Evolutionary conservation across 75 land plant genomes (phyloP).

Genomic region (Chamaecyparis obtusa): DNA sequence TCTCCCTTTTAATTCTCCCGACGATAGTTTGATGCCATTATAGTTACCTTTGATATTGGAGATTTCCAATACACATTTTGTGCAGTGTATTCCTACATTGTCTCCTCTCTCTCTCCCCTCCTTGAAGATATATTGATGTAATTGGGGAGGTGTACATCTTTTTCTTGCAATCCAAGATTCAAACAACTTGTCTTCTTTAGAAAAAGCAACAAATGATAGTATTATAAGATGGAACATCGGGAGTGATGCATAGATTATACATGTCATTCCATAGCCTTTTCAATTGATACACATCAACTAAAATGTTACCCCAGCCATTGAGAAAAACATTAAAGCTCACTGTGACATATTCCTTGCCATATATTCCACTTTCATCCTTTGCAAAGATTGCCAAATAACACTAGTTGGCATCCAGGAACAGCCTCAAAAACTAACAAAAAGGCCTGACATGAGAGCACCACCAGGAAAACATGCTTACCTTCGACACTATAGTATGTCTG

Average conservation of each 20-base stretch:
- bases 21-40: too few relatives aligned
- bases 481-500: too few relatives aligned
- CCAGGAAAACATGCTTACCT: too few relatives aligned
- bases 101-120: too few relatives aligned
- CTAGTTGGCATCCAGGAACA: too few relatives aligned
- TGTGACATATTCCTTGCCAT: too few relatives aligned
- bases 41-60: neutral
- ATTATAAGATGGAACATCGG: slow-evolving; percentile 47
- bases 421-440: too few relatives aligned
- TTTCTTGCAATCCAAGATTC: slow-evolving; percentile 3
- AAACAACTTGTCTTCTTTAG: slow-evolving; percentile 37
- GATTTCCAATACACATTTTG: neutral
- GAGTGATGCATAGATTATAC: slow-evolving; percentile 49
- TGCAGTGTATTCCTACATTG: neutral
- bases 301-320: slow-evolving; percentile 57
- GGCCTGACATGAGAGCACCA: too few relatives aligned
- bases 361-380: too few relatives aligned
- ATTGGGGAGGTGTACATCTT: neutral
- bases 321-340: slow-evolving; percentile 59
- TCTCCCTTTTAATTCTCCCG: too few relatives aligned
- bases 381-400: too few relatives aligned
- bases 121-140: too few relatives aligned
- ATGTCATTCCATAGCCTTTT: slow-evolving; percentile 72
- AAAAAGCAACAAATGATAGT: slow-evolving; percentile 57
- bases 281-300: slow-evolving; percentile 42